Percentiles rank a stretch among this genome's conserved stretches.
These are phyloP conservation scores for Reticulomyxa filosa DNA, from an alignment of 78 protist species.

Conservation along the genomic window DNA sequence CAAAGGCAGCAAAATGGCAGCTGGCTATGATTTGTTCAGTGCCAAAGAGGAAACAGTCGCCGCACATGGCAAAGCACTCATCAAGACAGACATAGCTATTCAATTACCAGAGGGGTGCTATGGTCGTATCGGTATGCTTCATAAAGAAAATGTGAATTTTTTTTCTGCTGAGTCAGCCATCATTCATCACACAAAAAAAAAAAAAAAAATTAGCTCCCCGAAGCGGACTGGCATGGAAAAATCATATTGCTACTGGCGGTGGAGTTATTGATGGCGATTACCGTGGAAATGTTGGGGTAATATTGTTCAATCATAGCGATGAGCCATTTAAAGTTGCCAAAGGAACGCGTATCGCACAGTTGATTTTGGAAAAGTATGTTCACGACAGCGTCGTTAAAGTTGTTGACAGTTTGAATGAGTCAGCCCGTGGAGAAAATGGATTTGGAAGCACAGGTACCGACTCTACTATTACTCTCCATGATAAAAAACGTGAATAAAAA, in stretches of 20 bases:
- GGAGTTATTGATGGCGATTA: conserved; percentile 36
- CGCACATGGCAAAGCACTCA: conserved; percentile 45
- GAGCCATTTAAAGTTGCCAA: conserved; percentile 9
- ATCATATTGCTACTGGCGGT: conserved; percentile 44
- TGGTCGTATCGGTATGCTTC: conserved; percentile 41
- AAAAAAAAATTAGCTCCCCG: conserved; percentile 58
- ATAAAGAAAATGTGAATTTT: no score
- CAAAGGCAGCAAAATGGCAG: conserved; percentile 32
- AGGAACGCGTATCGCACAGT: conserved; percentile 53
- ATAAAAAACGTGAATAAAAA: no score
- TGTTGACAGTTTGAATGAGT: conserved; percentile 25
- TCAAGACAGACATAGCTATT: conserved; percentile 43
- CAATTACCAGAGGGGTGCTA: conserved; percentile 37
- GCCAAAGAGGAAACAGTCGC: conserved; percentile 30
- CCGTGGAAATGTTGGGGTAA: conserved; percentile 56
- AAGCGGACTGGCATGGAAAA: conserved; percentile 51
- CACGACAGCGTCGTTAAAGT: conserved; percentile 31
- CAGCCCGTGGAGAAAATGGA: conserved; percentile 39
- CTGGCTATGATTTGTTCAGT: conserved; percentile 50
- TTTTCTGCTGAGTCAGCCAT: no score
- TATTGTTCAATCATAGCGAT: conserved; percentile 48
- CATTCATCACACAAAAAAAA: no score
- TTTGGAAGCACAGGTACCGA: conserved; percentile 43
- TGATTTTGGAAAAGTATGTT: conserved; percentile 20
- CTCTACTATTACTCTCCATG: no score